A percentile compares a stretch with the other conserved stretches of the same genome.
Evolutionary conservation across 73 alveolate species (phyloP).

Genomic region (Paramecium tetraurelia): DNA sequence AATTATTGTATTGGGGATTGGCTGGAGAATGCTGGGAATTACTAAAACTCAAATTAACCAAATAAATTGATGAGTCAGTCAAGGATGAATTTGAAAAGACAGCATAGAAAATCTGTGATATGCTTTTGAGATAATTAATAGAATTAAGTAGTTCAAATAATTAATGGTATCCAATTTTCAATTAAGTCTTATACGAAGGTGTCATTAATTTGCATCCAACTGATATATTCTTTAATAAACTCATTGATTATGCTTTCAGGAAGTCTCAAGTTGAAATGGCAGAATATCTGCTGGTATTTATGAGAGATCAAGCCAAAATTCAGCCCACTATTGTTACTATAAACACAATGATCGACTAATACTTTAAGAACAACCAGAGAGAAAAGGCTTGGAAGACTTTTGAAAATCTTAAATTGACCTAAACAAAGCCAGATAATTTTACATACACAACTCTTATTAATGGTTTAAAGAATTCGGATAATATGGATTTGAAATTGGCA

Average conservation of each 20-base stretch:
- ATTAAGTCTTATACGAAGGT: background rate
- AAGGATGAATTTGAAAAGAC: constrained; percentile 30
- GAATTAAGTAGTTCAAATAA: background rate
- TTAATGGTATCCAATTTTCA: background rate
- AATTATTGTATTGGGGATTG: constrained; percentile 27
- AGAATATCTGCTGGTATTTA: background rate
- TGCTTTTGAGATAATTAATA: background rate
- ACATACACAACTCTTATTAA: constrained; percentile 89
- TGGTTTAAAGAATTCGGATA: constrained; percentile 73
- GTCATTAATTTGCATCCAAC: background rate
- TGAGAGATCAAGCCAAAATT: constrained; percentile 26
- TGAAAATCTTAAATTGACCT: background rate
- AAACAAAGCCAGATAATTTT: constrained; percentile 83
- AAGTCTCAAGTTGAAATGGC: background rate
- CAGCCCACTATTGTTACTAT: constrained; percentile 26
- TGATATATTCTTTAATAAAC: constrained; percentile 20
- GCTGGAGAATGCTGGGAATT: constrained; percentile 39
- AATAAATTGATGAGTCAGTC: background rate
- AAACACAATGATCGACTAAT: constrained; percentile 23
- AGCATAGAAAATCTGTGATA: constrained; percentile 1
- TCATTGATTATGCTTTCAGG: constrained; percentile 28
- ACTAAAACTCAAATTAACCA: background rate
- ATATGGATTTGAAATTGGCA: constrained; percentile 38
- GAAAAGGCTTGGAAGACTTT: constrained; percentile 37
- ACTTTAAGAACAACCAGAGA: background rate